Base-by-base conservation (phyloP, 768 basidiomycete genomes). In the Hydnomerulius pinastri region DNA sequence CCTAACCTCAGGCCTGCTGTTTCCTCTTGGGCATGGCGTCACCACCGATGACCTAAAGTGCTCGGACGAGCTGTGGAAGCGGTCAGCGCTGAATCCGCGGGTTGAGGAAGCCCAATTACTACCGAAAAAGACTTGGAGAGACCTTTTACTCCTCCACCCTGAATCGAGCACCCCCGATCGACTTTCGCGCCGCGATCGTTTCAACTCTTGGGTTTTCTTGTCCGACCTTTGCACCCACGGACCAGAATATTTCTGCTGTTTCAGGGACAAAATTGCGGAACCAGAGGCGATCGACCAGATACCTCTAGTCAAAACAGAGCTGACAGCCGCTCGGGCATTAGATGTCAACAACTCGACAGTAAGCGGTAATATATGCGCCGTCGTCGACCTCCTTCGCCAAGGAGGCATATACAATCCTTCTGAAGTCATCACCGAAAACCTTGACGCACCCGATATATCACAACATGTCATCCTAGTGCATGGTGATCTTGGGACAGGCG, bases 41-140 rank as follows among this genome's bases (percentile, higher is more conserved):
- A 56, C 47, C 9, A 10, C 43, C 0, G 48, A 62, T 0, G 66
- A 74, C 48, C 57, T 77, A 2, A 45, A 56, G 3, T 73, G 68
- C 48, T 66, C 69, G 0, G 44, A 66, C 2, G 54, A 68, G 32
- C 55, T 76, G 11, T 75, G 74, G 73, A 41, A 56, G 18, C 61
- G 41, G 30, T 67, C 58, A n/a, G 32, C 43, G 0, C 36, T 61
- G 20, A 72, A 73, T 43, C 57, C 32, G 17, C 32, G 17, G 13
- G 32, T 13, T n/a, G 32, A 33, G 32, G 15, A 15, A 33, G 15
- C 32, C 17, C 6, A 12, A 12, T 33, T 11, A 12, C 43, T 18
- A 44, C 43, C 43, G 17, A 33, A 45, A 25, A 32, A 51, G 20
- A 38, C 48, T 24, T 46, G 30, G 36, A 15, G 15, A 6, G 46